A percentile compares a stretch with the other conserved stretches of the same genome.
These are phyloP conservation scores for Punctularia strigosozonata DNA, from an alignment of 768 basidiomycete species.

Conservation along the genomic window DNA sequence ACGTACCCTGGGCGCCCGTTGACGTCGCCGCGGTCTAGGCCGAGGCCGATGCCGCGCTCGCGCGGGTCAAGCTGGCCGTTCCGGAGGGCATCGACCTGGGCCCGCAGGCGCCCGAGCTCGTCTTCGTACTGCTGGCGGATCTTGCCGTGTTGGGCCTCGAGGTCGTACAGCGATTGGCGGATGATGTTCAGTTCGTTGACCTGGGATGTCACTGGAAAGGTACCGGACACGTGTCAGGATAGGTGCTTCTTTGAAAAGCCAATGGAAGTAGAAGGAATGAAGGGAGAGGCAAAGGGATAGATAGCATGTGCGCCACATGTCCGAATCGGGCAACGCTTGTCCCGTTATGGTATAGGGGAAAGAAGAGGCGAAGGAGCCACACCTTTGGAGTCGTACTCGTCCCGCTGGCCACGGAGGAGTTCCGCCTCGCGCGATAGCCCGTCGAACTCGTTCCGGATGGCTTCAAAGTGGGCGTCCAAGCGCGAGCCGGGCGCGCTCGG, in stretches of 20 bases:
- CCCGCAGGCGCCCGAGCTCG: slow-evolving; percentile 61
- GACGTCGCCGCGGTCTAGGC: slow-evolving; percentile 8
- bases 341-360: slow-evolving; percentile 6
- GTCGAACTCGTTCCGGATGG: slow-evolving; percentile 80
- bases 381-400: slow-evolving; percentile 90
- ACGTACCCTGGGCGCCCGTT: slow-evolving; percentile 12
- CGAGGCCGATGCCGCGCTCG: slow-evolving; percentile 17
- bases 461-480: slow-evolving; percentile 70
- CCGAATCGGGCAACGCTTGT: no score
- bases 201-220: slow-evolving; percentile 54
- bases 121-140: slow-evolving; percentile 81
- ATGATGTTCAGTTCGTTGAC: slow-evolving; percentile 87
- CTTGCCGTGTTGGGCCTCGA: slow-evolving; percentile 82
- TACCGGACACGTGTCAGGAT: no score
- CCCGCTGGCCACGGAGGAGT: slow-evolving; percentile 63
- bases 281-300: slow-evolving; percentile 3
- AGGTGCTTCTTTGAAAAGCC: no score
- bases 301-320: no score
- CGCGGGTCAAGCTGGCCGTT: slow-evolving; percentile 18
- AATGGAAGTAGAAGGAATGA: background rate
- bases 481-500: slow-evolving; percentile 26
- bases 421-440: slow-evolving; percentile 53
- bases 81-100: slow-evolving; percentile 49
- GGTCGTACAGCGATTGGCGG: slow-evolving; percentile 81
- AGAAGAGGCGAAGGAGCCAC: slow-evolving; percentile 15